phyloP scores from a whole-genome alignment of 495 filamentous ascomycete species.

The Podospora appendiculata region DNA sequence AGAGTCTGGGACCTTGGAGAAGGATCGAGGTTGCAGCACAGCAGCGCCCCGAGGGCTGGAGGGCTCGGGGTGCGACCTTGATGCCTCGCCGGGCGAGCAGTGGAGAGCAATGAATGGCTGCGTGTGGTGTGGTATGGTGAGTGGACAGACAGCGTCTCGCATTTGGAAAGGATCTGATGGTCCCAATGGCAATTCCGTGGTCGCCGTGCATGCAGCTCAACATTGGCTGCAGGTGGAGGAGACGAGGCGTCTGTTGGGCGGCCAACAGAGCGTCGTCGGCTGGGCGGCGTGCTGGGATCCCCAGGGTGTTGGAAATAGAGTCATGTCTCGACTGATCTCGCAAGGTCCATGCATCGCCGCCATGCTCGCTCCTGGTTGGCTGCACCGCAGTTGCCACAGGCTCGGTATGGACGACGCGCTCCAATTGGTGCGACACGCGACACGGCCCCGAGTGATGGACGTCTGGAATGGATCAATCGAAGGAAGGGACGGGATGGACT shows the following conservation, averaged over 20 bases:
- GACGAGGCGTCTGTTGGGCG: slow-evolving; percentile 9
- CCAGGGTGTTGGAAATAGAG: slow-evolving; percentile 15
- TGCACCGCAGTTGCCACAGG: slow-evolving; percentile 2
- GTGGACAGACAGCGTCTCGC: too few relatives aligned
- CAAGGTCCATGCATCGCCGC: slow-evolving; percentile 1
- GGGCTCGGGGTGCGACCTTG: background rate
- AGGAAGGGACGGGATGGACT: too few relatives aligned
- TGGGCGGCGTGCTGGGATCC: slow-evolving; percentile 13
- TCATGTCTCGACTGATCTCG: slow-evolving; percentile 8
- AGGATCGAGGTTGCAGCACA: background rate
- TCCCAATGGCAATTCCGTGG: background rate
- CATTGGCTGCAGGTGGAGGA: slow-evolving; percentile 5
- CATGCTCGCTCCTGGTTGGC: background rate
- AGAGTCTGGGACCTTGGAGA: too few relatives aligned
- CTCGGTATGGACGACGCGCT: slow-evolving; percentile 7
- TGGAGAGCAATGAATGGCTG: background rate
- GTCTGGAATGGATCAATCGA: background rate
- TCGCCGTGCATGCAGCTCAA: too few relatives aligned
- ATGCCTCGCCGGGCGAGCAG: background rate
- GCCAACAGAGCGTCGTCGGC: slow-evolving; percentile 8
- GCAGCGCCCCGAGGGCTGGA: background rate
- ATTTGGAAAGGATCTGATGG: background rate
- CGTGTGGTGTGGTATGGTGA: too few relatives aligned
- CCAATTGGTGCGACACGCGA: slow-evolving; percentile 22
- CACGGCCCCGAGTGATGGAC: slow-evolving; percentile 4